A percentile compares a stretch with the other conserved stretches of the same genome.
These are phyloP conservation scores for Tetracladium setigerum DNA, from an alignment of 495 filamentous ascomycete species.

Conservation along the genomic window DNA sequence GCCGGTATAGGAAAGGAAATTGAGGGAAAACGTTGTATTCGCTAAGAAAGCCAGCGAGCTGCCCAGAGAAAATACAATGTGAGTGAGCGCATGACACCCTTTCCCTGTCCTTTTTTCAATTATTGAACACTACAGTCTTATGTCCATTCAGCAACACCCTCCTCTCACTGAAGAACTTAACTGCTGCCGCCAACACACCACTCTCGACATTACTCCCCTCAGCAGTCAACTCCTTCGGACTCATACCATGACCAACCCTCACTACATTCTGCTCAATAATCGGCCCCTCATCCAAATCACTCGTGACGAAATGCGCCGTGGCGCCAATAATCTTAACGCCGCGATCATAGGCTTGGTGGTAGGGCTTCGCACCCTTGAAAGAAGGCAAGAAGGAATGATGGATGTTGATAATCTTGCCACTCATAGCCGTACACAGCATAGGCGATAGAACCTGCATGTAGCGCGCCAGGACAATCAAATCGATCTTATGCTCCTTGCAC, in stretches of 20 bases:
- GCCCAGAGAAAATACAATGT: too few relatives aligned
- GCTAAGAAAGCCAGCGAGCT: too few relatives aligned
- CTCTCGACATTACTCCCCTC: constrained; percentile 72
- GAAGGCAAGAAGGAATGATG: constrained; percentile 72
- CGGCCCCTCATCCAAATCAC: constrained; percentile 67
- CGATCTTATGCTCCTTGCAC: constrained; percentile 52
- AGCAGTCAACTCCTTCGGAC: constrained; percentile 60
- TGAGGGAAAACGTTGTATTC: too few relatives aligned
- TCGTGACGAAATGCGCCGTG: constrained; percentile 70
- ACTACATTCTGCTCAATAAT: constrained; percentile 73
- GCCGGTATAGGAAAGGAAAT: too few relatives aligned
- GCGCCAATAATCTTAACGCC: constrained; percentile 78
- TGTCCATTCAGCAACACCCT: constrained; percentile 63
- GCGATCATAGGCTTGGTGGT: constrained; percentile 70
- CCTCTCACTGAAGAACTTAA: constrained; percentile 67
- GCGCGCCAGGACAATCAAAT: constrained; percentile 67
- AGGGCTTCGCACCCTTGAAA: constrained; percentile 76
- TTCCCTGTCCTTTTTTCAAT: too few relatives aligned
- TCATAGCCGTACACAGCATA: constrained; percentile 62
- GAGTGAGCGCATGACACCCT: too few relatives aligned
- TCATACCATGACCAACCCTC: constrained; percentile 61
- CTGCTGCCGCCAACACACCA: constrained; percentile 61
- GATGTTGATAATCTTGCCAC: constrained; percentile 73
- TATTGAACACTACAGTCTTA: constrained; percentile 65
- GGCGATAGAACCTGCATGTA: constrained; percentile 80